Evolutionary conservation across 768 basidiomycete genomes (phyloP).

Genomic region (Boletus huronensis): DNA sequence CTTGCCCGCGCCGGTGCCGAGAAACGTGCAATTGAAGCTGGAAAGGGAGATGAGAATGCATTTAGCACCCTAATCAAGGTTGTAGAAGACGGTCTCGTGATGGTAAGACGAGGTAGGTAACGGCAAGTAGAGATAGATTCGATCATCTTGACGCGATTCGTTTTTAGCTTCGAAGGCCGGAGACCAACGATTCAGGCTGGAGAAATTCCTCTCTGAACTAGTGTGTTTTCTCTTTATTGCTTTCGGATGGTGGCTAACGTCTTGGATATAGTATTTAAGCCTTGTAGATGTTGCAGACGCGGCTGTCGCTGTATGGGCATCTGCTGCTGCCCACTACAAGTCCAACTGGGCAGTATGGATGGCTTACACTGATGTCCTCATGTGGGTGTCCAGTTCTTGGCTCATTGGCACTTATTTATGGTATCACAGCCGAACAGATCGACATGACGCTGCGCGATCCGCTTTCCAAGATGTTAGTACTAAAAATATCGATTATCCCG

Average conservation of each 20-base stretch:
- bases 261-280: conserved; percentile 40
- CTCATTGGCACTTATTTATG: neutral
- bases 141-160: neutral
- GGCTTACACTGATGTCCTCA: conserved; percentile 67
- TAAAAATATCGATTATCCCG: conserved; percentile 90
- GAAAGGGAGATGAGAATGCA: conserved; percentile 47
- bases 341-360: conserved; percentile 75
- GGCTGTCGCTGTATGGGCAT: conserved; percentile 60
- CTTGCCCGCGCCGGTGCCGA: conserved; percentile 66
- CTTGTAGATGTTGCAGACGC: conserved; percentile 48
- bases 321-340: conserved; percentile 62
- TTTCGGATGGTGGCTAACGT: neutral
- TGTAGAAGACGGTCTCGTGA: conserved; percentile 60
- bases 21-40: conserved; percentile 50
- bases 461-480: conserved; percentile 63
- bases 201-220: conserved; percentile 75
- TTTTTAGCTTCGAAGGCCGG: conserved; percentile 57
- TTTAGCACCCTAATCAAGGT: conserved; percentile 52
- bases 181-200: conserved; percentile 74
- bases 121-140: neutral
- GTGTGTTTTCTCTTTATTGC: conserved; percentile 44
- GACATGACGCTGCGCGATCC: conserved; percentile 58
- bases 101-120: conserved; percentile 54
- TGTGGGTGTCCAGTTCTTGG: conserved; percentile 43
- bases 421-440: conserved; percentile 45